Evolutionary conservation across 768 basidiomycete genomes (phyloP), one percentile per base, ranked within the genome.

Genomic region (Kwoniella mangroviensis): DNA sequence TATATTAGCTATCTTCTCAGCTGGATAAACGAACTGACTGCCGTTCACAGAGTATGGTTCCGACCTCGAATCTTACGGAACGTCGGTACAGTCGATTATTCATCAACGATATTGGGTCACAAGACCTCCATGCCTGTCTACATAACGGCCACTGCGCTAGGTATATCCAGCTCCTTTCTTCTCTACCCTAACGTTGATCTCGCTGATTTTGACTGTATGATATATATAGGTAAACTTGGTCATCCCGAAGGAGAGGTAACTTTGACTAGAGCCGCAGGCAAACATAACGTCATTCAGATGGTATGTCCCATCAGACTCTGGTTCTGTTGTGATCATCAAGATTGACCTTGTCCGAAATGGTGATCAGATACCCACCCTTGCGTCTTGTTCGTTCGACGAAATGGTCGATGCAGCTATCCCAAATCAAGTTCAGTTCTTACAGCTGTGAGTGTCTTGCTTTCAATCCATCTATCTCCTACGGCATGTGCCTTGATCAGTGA

Each of bases 311-410:
- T 41, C 34, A 41, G 11, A 4, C 15, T 13, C 22, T n/a, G 10
- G n/a, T 9, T 42, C 22, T 59, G 19, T 54, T 34, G 6, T 34
- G 28, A 4, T 21, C 9, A 6, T 34, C 6, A 5, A 34, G 6
- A 34, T 34, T 34, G 34, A 34, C 0, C 9, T 6, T 34, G 34
- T 3, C 3, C 22, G 61, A 63, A 24, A 15, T 19, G 28, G 10
- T 43, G n/a, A 21, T 12, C 76, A 95, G 95, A 96, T 98, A 63
- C 94, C 95, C 1, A 98, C 97, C 0, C 86, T 98, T 22, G 93
- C 96, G 0, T 94, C 92, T 0, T 98, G 94, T 82, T 92, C 93
- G 0, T 97, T 98, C 82, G 94, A 98, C 80, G 94, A 98, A 82
- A 88, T 98, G 60, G 86, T 97, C n/a, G 91, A 96, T 79, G 91